phyloP scores from a whole-genome alignment of 495 filamentous ascomycete genomes.

The Aspergillus bertholletiae region DNA sequence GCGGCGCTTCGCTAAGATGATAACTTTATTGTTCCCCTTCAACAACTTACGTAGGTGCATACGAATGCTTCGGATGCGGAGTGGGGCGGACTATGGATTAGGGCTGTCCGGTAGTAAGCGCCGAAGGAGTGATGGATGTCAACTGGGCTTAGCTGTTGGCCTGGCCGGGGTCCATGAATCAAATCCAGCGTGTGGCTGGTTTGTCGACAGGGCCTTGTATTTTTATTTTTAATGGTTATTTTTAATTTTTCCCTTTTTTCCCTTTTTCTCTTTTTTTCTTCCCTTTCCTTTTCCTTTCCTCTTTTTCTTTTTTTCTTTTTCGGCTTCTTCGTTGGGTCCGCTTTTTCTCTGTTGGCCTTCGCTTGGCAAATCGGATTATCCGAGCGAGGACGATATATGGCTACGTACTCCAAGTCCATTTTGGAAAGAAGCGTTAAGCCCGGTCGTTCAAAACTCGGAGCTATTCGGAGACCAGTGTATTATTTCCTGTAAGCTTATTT shows the following conservation, averaged over 20 bases:
- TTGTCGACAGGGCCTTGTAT: not conserved
- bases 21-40: constrained; percentile 1
- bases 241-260: no score
- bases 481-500: no score
- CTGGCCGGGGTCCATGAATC: not conserved
- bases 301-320: not conserved
- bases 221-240: no score
- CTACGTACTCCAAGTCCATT: not conserved
- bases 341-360: not conserved
- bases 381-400: not conserved
- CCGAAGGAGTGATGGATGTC: not conserved
- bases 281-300: no score
- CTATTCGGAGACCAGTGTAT: not conserved
- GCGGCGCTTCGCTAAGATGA: constrained; percentile 1
- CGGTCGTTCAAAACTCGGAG: not conserved
- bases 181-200: not conserved
- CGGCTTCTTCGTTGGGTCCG: not conserved
- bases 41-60: constrained; percentile 21
- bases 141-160: not conserved
- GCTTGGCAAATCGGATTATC: not conserved
- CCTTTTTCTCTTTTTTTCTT: no score
- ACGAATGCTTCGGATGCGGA: constrained; percentile 17
- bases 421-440: not conserved
- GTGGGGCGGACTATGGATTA: constrained; percentile 11
- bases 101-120: not conserved